Base-by-base conservation (phyloP, 2,329 filamentous ascomycete species). In the Cercospora sesami region DNA sequence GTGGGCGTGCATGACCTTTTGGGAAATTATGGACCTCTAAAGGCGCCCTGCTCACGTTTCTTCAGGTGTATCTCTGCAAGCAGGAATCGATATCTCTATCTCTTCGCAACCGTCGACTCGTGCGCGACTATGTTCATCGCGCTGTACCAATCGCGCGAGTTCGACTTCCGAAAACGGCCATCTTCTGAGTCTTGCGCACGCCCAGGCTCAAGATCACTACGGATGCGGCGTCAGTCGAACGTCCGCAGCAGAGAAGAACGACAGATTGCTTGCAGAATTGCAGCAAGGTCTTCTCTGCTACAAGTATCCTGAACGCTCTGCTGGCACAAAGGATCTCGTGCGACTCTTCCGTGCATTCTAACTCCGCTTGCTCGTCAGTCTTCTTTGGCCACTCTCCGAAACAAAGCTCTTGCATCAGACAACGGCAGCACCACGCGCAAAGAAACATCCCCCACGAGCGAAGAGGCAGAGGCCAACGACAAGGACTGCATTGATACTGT, bases 291-390 rank as follows among this genome's bases (percentile, higher is more conserved):
- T 36, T 26, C 63, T 48, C 71, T 73, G 73, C 73, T 77, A 77
- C 75, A 76, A 77, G 74, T 76, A 77, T 71, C 69, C 67, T 72
- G 63, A 69, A 45, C 68, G 65, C 66, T 69, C 70, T 71, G 58
- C 73, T 73, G 66, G 66, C 75, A 78, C 76, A 78, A 78, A 78
- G 76, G 69, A 75, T 73, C 74, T 73, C 73, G 75, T 76, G 72
- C 72, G 71, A 75, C 72, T 71, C 68, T 69, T 73, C 68, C 69
- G 68, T 71, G 70, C 73, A 73, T 74, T 72, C 73, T 73, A 71
- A 72, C 70, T 75, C 71, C 71, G 71, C 74, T 73, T 75, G 70
- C 71, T 68, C 60, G 58, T 68, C 69, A 33, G 65, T 57, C 69
- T 67, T 69, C 69, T 73, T 75, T 74, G 67, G 69, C 53, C 67